Evolutionary conservation across 2,329 filamentous ascomycete species (phyloP), one percentile per base, ranked within the genome.

Genomic region (Penicillium digitatum): DNA sequence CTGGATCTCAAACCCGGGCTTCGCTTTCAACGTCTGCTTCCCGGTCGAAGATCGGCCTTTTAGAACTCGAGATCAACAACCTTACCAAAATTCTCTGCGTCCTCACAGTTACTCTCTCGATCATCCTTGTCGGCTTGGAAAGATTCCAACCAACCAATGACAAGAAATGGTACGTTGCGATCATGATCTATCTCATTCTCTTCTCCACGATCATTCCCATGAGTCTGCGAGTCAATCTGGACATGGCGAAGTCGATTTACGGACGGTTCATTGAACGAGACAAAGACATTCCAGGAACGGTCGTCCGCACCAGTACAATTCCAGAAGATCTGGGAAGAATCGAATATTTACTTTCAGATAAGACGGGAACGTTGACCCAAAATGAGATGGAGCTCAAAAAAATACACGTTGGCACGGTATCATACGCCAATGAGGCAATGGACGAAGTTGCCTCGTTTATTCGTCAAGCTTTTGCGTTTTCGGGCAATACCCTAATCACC

Each of bases 191-290:
- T 70, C 77, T 99, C 60, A 95, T 99, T 57, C 80, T 99, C 1
- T 99, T 99, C 78, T 97, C 93, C n/a, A 97, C 93, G 0, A 99
- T 99, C 67, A 95, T 99, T 26, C 94, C 94, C 1, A 96, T 99
- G 73, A 95, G 91, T 75, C 79, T 99, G 63, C 88, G 94, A 48
- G 94, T 99, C 63, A 99, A 99, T 69, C 80, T 99, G 18, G 94
- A 99, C 69, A 87, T 99, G 83, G 95, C 93, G 37, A 99, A 99
- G 75, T 93, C 89, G 52, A 90, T 94, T 2, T 99, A 96, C 73
- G 95, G 92, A 9, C 89, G 88, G 76, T 96, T 96, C 69, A 99
- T 99, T 55, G 91, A 99, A 70, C 82, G 87, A 46, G 94, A 99
- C 67, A 81, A 87, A 37, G 93, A 88, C 20, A 99, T 99, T 56